Evolutionary conservation across 2,329 filamentous ascomycete species (phyloP).

Genomic region (Dothiorella sarmentorum): DNA sequence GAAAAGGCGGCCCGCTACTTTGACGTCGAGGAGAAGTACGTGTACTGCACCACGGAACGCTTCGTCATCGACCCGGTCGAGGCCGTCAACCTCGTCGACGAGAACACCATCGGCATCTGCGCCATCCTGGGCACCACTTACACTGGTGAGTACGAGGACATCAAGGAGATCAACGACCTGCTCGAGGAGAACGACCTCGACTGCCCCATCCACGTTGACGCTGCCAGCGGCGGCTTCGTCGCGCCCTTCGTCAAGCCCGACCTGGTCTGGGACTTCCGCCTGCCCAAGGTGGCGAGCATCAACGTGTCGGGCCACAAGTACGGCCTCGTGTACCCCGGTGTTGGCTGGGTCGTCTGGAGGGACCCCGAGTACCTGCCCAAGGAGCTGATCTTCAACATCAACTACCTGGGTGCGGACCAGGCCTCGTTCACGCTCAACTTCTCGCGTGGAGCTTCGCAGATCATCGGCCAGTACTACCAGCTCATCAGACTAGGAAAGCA

Average conservation of each 20-base stretch:
- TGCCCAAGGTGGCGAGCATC: conserved; percentile 86
- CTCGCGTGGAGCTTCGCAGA: conserved; percentile 89
- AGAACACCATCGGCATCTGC: conserved; percentile 86
- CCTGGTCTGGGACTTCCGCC: conserved; percentile 86
- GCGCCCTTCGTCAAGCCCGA: conserved; percentile 84
- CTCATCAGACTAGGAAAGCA: conserved; percentile 90
- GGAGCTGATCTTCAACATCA: conserved; percentile 98
- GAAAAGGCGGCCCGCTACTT: conserved; percentile 85
- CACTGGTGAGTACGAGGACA: conserved; percentile 92
- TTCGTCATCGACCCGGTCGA: conserved; percentile 63
- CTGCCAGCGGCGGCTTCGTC: conserved; percentile 88
- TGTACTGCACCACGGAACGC: conserved; percentile 59
- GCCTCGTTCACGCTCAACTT: conserved; percentile 97
- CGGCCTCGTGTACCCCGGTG: conserved; percentile 71
- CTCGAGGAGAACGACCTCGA: conserved; percentile 72
- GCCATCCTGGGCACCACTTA: conserved; percentile 90
- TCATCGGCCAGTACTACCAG: conserved; percentile 97
- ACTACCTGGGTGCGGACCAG: conserved; percentile 94
- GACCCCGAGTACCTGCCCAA: conserved; percentile 77
- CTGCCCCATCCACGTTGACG: conserved; percentile 88
- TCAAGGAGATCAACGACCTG: conserved; percentile 87
- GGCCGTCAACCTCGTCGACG: conserved; percentile 59
- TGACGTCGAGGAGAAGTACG: conserved; percentile 85
- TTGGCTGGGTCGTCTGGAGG: conserved; percentile 92
- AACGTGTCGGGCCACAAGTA: conserved; percentile 88